phyloP scores from a whole-genome alignment of 805 yeast genomes.

The Yarrowia phangngaensis region DNA sequence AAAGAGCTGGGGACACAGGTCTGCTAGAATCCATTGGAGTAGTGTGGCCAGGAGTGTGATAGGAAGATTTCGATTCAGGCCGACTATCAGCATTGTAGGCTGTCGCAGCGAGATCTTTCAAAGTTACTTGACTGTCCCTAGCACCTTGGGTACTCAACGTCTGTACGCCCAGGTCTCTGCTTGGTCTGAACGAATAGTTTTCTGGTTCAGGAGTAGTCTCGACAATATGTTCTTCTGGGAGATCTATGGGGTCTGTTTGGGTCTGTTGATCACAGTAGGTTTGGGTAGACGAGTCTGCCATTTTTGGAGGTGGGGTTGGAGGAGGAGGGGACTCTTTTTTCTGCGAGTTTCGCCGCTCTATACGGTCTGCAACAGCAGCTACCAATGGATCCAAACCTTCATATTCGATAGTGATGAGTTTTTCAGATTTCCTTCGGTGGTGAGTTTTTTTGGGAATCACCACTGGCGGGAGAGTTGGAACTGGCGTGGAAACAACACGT shows the following conservation, averaged over 20 bases:
- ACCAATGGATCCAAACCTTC: conserved; percentile 27
- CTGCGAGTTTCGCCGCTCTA: conserved; percentile 20
- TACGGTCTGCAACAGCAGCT: conserved; percentile 26
- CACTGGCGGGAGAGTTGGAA: neutral
- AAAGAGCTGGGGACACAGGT: too few relatives aligned
- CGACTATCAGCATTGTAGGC: neutral
- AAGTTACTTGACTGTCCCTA: too few relatives aligned
- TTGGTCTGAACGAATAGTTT: neutral
- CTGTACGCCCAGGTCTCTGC: conserved; percentile 14
- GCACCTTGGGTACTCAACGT: conserved; percentile 7
- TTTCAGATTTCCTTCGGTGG: conserved; percentile 23
- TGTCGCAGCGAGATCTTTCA: neutral
- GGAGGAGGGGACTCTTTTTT: neutral
- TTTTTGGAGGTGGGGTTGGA: conserved; percentile 10
- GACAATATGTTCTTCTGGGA: conserved; percentile 5
- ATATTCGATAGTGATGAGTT: conserved; percentile 21
- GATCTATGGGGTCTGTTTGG: conserved; percentile 17
- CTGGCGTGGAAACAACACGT: conserved; percentile 15
- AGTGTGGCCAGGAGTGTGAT: neutral
- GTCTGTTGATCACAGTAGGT: conserved; percentile 23
- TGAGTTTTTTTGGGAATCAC: conserved; percentile 20
- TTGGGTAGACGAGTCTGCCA: conserved; percentile 22
- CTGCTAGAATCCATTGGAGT: too few relatives aligned
- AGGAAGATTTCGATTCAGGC: neutral
- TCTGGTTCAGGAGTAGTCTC: conserved; percentile 15